Base-by-base conservation (phyloP, 495 filamentous ascomycete genomes). In the Aeminium ludgeri region DNA sequence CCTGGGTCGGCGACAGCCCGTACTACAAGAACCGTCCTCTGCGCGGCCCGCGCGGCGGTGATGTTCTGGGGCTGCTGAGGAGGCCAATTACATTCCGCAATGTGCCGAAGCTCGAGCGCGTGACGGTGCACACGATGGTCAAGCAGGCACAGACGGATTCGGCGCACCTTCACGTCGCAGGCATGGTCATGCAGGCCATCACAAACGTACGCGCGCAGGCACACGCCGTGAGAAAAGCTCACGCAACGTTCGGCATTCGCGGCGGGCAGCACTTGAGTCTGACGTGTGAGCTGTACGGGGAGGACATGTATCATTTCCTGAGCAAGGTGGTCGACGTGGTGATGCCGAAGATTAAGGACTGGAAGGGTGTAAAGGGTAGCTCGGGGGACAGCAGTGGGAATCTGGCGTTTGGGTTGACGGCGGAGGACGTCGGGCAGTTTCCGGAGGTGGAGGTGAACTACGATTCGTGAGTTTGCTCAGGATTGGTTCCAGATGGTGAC, bases 371-470 rank as follows among this genome's bases (percentile, higher is more conserved):
- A 28, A 65, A 70, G 56, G 87, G 82, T 47, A 69, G 53, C 53
- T 66, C 65, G 43, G 89, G 89, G 47, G 89, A 97, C 59, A 74
- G 74, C 51, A 78, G 73, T 43, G 89, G 89, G 40, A 92, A 97
- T 59, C 73, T 97, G 40, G 67, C 65, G 19, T 93, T 78, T 58
- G 86, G 87, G 44, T 64, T 96, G 45, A 62, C 59, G 5, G 65
- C 74, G 27, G 78, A 84, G 45, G 67, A 71, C 30, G 71, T 94
- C 39, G 72, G 76, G 40, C 53, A 81, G 37, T 96, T 95, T 60
- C 91, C 91, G 0, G 89, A 97, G 63, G 70, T 96, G 39, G 86
- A 93, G 58, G 70, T 80, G 32, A 91, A 92, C 61, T 87, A 85
- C 55, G 80, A 86, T 61, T 69, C 73, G 86, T 94, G 61, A 72